phyloP scores from a whole-genome alignment of 805 yeast species.

The Ascoidea rubescens region DNA sequence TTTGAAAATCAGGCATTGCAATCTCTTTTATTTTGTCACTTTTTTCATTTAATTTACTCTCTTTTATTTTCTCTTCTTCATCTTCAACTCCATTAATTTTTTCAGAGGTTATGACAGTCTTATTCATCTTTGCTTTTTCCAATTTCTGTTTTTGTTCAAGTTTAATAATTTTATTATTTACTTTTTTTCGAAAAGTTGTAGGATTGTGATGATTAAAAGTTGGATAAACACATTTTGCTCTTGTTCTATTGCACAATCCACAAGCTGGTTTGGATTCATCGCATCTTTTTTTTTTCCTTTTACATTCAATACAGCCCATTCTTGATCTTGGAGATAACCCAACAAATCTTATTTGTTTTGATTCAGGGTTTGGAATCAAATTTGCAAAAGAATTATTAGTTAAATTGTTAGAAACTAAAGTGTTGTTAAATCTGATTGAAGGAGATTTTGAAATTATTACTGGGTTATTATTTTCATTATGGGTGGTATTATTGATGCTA shows the following conservation, averaged over 20 bases:
- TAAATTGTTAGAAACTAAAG: too few relatives aligned
- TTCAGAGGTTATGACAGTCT: too few relatives aligned
- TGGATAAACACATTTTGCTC: conserved; percentile 31
- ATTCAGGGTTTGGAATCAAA: background rate
- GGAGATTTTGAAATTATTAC: background rate
- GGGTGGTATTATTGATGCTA: background rate
- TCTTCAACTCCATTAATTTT: background rate
- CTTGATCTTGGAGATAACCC: conserved; percentile 14
- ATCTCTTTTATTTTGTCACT: too few relatives aligned
- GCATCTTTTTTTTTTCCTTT: conserved; percentile 55
- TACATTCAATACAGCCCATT: conserved; percentile 44
- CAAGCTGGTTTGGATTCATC: conserved; percentile 53
- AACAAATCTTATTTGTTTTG: background rate
- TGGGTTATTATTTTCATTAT: background rate
- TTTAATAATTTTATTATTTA: too few relatives aligned
- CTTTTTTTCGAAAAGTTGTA: background rate
- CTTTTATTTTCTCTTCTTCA: too few relatives aligned
- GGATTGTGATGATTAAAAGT: background rate
- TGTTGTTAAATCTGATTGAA: too few relatives aligned
- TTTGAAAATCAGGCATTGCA: background rate
- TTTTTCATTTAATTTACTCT: background rate
- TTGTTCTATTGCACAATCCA: conserved; percentile 30
- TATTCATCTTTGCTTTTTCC: too few relatives aligned
- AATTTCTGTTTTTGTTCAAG: too few relatives aligned
- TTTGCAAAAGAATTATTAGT: background rate